A percentile compares a stretch with the other conserved stretches of the same genome.
These are phyloP conservation scores for Hanseniaspora jakobsenii DNA, from an alignment of 805 yeast genomes.

Conservation along the genomic window DNA sequence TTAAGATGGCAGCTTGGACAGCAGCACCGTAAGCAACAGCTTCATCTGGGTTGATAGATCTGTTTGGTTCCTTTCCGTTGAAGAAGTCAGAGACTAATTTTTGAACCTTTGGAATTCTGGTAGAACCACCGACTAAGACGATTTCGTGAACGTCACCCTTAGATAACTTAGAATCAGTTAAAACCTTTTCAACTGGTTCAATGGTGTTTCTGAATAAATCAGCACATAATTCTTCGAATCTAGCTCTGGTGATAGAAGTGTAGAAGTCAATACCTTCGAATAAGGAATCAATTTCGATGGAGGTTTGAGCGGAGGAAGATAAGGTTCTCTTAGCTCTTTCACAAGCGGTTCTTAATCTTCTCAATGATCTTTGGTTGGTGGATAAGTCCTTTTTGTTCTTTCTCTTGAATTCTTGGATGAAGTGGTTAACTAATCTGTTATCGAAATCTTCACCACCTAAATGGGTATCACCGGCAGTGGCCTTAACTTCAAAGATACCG, in stretches of 20 bases:
- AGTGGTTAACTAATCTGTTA: conserved; percentile 87
- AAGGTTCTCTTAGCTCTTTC: conserved; percentile 99
- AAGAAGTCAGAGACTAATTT: conserved; percentile 93
- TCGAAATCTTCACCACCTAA: conserved; percentile 99
- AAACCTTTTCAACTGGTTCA: conserved; percentile 93
- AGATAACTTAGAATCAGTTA: conserved; percentile 85
- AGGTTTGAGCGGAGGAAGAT: conserved; percentile 93
- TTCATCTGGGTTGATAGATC: conserved; percentile 97
- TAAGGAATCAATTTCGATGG: conserved; percentile 90
- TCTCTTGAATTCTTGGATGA: conserved; percentile 92
- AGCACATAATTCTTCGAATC: conserved; percentile 96
- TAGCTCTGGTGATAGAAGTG: conserved; percentile 95
- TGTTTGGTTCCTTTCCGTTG: conserved; percentile 97
- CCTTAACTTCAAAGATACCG: conserved; percentile 94
- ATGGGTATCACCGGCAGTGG: conserved; percentile 73
- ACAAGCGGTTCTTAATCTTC: conserved; percentile 98
- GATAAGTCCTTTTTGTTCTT: conserved; percentile 93
- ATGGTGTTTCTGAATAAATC: conserved; percentile 89
- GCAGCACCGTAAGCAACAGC: conserved; percentile 99
- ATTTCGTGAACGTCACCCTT: conserved; percentile 88
- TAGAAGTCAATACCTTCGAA: conserved; percentile 95
- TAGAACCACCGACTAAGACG: conserved; percentile 96
- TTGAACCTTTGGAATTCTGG: conserved; percentile 98
- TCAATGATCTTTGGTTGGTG: conserved; percentile 87
- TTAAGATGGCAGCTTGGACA: conserved; percentile 93